Evolutionary conservation across 495 filamentous ascomycete species (phyloP).

Genomic region (Annulohypoxylon maeteangense): DNA sequence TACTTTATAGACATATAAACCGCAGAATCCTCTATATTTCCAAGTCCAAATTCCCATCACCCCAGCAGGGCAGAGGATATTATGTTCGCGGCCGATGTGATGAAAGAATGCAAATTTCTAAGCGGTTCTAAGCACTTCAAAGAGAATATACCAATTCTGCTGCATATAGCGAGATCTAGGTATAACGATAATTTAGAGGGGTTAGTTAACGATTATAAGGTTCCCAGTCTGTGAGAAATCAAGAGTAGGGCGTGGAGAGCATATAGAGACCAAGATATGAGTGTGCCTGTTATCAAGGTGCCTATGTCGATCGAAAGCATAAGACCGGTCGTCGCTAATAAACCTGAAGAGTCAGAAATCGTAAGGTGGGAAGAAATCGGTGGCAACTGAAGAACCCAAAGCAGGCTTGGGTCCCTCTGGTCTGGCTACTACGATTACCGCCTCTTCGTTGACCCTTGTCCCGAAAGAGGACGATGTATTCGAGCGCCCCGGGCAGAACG

Average conservation of each 20-base stretch:
- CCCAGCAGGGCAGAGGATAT: background rate
- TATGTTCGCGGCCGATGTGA: slow-evolving; percentile 5
- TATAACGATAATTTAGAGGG: background rate
- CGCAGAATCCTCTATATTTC: background rate
- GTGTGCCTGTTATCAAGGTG: background rate
- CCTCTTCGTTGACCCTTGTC: no score
- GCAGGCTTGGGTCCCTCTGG: no score
- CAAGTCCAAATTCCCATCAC: background rate
- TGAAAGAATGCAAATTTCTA: background rate
- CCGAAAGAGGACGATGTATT: no score
- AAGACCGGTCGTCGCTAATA: no score
- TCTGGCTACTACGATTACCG: no score
- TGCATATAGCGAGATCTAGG: background rate
- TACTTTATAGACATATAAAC: background rate
- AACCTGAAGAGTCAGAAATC: no score
- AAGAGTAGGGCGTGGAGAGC: background rate
- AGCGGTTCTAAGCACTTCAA: background rate
- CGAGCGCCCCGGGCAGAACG: no score
- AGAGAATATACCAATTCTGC: background rate
- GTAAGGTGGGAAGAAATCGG: no score
- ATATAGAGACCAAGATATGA: background rate
- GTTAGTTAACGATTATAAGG: background rate
- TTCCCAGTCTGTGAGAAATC: background rate
- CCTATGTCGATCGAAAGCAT: no score
- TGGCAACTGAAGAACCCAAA: no score